Percentiles rank a stretch among this genome's conserved stretches.
phyloP scores from a whole-genome alignment of 2,329 filamentous ascomycete genomes.

The Kalmusia sp. region DNA sequence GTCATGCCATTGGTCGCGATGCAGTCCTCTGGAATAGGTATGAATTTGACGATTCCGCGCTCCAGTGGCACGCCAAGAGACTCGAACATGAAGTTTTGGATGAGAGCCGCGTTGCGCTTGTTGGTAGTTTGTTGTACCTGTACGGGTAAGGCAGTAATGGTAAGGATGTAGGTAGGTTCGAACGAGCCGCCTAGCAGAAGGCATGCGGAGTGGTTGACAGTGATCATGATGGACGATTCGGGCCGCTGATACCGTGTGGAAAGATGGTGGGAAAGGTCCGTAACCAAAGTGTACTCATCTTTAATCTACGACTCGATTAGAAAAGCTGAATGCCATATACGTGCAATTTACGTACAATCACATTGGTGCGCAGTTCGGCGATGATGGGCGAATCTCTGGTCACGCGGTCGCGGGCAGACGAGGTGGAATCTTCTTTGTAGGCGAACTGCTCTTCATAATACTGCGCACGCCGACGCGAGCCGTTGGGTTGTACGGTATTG shows the following conservation, averaged over 20 bases:
- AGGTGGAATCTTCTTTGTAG: constrained; percentile 42
- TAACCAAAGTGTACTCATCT: constrained; percentile 77
- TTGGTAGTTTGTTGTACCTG: constrained; percentile 78
- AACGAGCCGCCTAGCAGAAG: constrained; percentile 78
- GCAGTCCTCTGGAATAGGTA: constrained; percentile 73
- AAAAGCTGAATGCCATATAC: constrained; percentile 16
- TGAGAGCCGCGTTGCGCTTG: constrained; percentile 78
- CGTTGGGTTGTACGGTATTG: constrained; percentile 10
- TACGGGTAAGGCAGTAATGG: constrained; percentile 72
- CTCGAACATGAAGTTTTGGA: constrained; percentile 78
- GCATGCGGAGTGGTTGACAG: constrained; percentile 76
- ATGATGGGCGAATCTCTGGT: constrained; percentile 55
- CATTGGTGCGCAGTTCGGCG: constrained; percentile 57
- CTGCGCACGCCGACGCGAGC: constrained; percentile 42
- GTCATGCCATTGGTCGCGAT: constrained; percentile 76
- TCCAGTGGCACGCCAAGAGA: constrained; percentile 69
- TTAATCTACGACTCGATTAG: constrained; percentile 64
- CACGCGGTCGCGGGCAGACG: constrained; percentile 50
- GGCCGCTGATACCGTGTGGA: constrained; percentile 78
- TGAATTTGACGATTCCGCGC: constrained; percentile 77
- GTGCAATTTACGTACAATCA: constrained; percentile 52
- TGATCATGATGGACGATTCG: constrained; percentile 75
- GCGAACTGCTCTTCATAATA: constrained; percentile 48
- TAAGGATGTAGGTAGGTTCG: constrained; percentile 80
- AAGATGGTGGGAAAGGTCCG: constrained; percentile 74